Conservation (phyloP, 495 filamentous ascomycete species). For the Neurospora pannonica region DNA sequence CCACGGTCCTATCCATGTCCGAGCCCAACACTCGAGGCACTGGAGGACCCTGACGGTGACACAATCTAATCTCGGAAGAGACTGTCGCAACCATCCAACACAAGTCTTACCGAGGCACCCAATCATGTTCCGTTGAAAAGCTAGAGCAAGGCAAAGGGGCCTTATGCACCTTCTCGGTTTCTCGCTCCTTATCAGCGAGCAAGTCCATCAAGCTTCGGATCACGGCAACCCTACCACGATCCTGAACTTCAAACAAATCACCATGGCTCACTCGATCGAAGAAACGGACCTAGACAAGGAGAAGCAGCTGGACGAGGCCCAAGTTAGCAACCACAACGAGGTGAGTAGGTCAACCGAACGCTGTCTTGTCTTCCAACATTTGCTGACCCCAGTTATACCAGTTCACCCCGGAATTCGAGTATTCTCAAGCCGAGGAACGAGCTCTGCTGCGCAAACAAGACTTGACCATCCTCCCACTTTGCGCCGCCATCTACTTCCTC, state of each 20-base stretch:
- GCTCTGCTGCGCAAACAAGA: constrained; percentile 51
- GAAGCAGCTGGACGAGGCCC: not conserved
- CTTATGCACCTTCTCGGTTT: not conserved
- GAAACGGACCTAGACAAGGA: not conserved
- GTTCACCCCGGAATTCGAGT: constrained; percentile 5
- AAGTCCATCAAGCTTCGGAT: not conserved
- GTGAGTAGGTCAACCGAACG: not conserved
- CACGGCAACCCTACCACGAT: not conserved
- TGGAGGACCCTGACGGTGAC: not conserved
- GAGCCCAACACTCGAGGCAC: not conserved
- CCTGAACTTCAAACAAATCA: not conserved
- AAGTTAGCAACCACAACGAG: not conserved
- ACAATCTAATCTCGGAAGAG: not conserved
- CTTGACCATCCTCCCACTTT: constrained; percentile 48
- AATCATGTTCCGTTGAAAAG: not conserved
- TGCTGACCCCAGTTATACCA: not conserved
- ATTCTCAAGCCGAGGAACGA: constrained; percentile 19
- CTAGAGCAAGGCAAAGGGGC: not conserved
- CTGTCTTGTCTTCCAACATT: not conserved
- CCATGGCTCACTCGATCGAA: not conserved
- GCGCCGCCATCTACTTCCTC: constrained; percentile 51
- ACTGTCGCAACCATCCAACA: too few relatives aligned
- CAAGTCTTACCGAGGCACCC: not conserved
- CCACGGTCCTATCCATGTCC: not conserved
- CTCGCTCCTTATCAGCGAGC: not conserved